These are phyloP conservation scores for Sporothrix protearum DNA, from an alignment of 2,329 filamentous ascomycete species.

Conservation along the genomic window DNA sequence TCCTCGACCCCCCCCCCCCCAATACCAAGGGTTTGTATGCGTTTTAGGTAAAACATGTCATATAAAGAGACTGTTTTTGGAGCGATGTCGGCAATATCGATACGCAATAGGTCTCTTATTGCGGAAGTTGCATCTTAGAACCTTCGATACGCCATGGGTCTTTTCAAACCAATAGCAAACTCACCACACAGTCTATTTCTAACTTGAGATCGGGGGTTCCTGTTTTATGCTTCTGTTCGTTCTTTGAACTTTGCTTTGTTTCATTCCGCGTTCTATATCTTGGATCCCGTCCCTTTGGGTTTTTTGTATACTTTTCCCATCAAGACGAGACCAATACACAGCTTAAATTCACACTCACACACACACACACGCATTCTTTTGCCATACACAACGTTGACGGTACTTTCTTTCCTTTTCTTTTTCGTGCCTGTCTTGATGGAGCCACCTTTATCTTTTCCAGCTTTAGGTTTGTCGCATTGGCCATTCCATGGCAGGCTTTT, in stretches of 20 bases:
- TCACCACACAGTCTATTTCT: background rate
- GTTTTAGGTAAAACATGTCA: background rate
- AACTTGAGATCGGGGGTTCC: background rate
- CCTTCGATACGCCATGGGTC: background rate
- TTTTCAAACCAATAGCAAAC: background rate
- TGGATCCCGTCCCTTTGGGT: background rate
- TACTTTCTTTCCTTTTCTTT: background rate
- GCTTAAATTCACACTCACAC: background rate
- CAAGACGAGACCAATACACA: constrained; percentile 5
- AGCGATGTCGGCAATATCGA: background rate
- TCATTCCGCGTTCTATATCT: constrained; percentile 12
- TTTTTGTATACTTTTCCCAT: constrained; percentile 22
- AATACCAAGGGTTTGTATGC: background rate
- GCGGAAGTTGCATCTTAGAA: background rate
- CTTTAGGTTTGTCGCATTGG: background rate
- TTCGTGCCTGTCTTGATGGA: background rate
- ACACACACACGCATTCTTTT: background rate
- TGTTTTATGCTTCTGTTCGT: background rate
- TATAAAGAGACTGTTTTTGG: background rate
- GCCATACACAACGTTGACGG: background rate
- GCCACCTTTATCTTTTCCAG: background rate
- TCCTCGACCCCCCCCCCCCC: background rate
- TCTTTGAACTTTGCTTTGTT: background rate
- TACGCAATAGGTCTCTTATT: background rate
- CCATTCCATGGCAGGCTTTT: background rate